Evolutionary conservation across 2,329 filamentous ascomycete species (phyloP).

Genomic region (Pestalotiopsis sp.): DNA sequence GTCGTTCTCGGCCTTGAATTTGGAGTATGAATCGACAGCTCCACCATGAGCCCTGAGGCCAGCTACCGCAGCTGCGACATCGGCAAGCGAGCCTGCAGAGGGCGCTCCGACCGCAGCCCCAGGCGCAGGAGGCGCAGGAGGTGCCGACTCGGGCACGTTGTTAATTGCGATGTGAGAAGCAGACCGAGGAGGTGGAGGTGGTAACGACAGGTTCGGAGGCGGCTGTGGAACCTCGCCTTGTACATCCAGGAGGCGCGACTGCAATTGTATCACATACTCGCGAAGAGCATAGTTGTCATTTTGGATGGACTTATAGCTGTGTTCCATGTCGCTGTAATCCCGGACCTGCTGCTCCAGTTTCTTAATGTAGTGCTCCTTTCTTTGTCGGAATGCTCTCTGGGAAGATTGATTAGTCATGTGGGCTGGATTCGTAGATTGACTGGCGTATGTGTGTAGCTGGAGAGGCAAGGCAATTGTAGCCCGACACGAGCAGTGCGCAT

Average conservation of each 20-base stretch:
- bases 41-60: conserved; percentile 30
- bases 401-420: conserved; percentile 9
- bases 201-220: conserved; percentile 77
- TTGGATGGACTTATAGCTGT: conserved; percentile 79
- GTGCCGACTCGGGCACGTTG: conserved; percentile 14
- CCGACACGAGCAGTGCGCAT: background rate
- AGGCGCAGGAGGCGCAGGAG: conserved; percentile 14
- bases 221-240: conserved; percentile 84
- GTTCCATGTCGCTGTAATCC: conserved; percentile 75
- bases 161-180: background rate
- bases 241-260: conserved; percentile 81
- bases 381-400: conserved; percentile 93
- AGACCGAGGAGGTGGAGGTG: conserved; percentile 35
- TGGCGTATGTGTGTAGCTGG: background rate
- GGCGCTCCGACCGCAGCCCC: conserved; percentile 21
- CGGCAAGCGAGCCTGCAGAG: conserved; percentile 34
- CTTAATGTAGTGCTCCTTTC: conserved; percentile 98
- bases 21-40: conserved; percentile 25
- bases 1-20: conserved; percentile 38
- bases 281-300: conserved; percentile 87
- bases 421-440: background rate
- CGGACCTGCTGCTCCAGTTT: conserved; percentile 93
- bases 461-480: background rate
- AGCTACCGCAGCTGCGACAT: conserved; percentile 36
- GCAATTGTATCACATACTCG: conserved; percentile 90